These are phyloP conservation scores for Blastomyces parvus DNA, from an alignment of 2,329 filamentous ascomycete genomes.

Conservation along the genomic window DNA sequence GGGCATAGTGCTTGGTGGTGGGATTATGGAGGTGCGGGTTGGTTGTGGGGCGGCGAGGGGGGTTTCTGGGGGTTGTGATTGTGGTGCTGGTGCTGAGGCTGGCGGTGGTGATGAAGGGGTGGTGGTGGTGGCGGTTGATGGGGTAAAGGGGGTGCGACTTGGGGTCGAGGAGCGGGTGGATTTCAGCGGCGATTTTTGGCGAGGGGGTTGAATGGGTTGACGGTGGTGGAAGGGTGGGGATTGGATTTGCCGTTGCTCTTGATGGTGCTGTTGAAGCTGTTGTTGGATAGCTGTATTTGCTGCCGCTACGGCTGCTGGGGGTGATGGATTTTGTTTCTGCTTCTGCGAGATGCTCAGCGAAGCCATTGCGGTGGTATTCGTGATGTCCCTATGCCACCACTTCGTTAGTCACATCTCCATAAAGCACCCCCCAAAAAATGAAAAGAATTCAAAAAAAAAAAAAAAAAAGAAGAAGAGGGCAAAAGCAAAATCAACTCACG, in stretches of 20 bases:
- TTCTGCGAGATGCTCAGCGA: constrained; percentile 40
- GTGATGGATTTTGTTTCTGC: constrained; percentile 22
- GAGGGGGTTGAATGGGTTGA: not conserved
- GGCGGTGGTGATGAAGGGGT: constrained; percentile 22
- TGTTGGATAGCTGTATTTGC: constrained; percentile 22
- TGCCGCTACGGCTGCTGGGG: not conserved
- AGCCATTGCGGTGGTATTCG: constrained; percentile 47
- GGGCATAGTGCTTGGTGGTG: constrained; percentile 42
- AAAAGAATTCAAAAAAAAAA: not conserved
- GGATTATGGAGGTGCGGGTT: constrained; percentile 33
- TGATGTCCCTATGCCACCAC: constrained; percentile 41
- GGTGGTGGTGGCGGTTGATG: constrained; percentile 20
- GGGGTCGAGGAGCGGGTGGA: not conserved
- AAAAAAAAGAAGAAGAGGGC: not conserved
- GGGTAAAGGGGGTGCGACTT: constrained; percentile 33
- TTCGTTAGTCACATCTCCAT: not conserved
- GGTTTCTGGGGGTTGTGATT: constrained; percentile 24
- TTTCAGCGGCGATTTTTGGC: not conserved
- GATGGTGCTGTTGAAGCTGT: constrained; percentile 34
- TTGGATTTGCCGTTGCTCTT: constrained; percentile 29
- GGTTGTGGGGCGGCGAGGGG: constrained; percentile 41
- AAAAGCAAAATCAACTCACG: constrained; percentile 48
- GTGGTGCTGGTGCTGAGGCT: constrained; percentile 28
- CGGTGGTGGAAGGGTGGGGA: not conserved
- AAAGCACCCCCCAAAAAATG: not conserved